phyloP scores from a whole-genome alignment of 495 filamentous ascomycete species.

The Penicillium dipodomyicola region DNA sequence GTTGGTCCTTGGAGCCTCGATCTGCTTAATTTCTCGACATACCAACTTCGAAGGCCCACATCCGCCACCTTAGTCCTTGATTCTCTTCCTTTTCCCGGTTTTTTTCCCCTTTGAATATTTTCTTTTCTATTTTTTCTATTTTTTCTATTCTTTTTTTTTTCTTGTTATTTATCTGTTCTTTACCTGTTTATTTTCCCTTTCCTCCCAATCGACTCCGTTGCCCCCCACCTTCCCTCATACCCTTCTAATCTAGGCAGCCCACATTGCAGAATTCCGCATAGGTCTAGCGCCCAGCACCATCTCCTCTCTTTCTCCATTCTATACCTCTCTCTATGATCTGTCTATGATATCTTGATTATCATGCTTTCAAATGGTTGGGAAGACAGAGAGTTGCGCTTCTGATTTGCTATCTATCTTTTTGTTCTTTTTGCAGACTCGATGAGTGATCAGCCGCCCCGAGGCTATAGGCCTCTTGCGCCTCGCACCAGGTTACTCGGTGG shows the following conservation, averaged over 20 bases:
- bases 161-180: constrained; percentile 11
- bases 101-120: constrained; percentile 1
- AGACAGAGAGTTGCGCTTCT: constrained; percentile 3
- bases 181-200: constrained; percentile 18
- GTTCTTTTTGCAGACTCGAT: constrained; percentile 18
- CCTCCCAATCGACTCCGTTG: neutral
- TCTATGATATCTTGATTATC: constrained; percentile 9
- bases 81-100: constrained; percentile 8
- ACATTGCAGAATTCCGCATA: constrained; percentile 3
- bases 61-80: constrained; percentile 23
- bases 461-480: constrained; percentile 39
- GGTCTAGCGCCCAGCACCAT: neutral
- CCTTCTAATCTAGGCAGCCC: neutral
- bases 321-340: constrained; percentile 7
- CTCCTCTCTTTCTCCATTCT: constrained; percentile 7
- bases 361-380: constrained; percentile 6
- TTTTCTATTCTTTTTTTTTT: constrained; percentile 10
- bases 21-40: constrained; percentile 4
- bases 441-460: constrained; percentile 30
- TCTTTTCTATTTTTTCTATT: constrained; percentile 17
- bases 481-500: constrained; percentile 21
- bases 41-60: constrained; percentile 19
- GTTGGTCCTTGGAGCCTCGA: no score
- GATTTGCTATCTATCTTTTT: neutral
- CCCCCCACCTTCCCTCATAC: neutral